Conservation (phyloP, 1,284 basidiomycete species). For the Coniophora puteana region DNA sequence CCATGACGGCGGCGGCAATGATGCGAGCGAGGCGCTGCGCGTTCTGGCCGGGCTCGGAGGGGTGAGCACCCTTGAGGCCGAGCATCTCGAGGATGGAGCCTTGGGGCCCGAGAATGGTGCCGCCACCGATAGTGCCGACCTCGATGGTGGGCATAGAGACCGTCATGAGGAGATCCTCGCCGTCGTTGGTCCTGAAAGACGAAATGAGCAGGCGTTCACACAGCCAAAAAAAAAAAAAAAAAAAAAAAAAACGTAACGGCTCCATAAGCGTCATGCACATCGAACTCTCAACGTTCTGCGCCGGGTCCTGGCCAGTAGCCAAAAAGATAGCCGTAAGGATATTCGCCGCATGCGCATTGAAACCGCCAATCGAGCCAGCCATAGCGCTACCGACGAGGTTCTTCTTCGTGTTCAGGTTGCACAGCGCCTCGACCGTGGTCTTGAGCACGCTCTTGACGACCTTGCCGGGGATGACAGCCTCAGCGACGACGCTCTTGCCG, state of each 20-base stretch:
- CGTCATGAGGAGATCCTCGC: conserved; percentile 88
- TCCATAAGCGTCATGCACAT: conserved; percentile 99
- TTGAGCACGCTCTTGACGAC: conserved; percentile 91
- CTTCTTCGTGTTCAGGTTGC: conserved; percentile 96
- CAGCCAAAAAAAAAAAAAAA: conserved; percentile 2
- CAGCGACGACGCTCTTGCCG: conserved; percentile 96
- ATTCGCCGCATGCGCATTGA: conserved; percentile 98
- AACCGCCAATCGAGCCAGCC: conserved; percentile 96
- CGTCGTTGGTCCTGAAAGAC: conserved; percentile 72
- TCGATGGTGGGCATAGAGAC: conserved; percentile 96
- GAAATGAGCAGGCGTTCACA: conserved; percentile 1
- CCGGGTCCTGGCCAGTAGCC: conserved; percentile 98
- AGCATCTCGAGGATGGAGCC: conserved; percentile 90
- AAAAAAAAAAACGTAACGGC: conserved; percentile 58
- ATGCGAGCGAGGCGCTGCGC: conserved; percentile 84
- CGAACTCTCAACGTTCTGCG: conserved; percentile 98
- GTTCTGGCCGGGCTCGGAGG: conserved; percentile 80
- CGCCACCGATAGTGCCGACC: conserved; percentile 95
- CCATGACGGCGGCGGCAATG: conserved; percentile 90
- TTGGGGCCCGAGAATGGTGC: conserved; percentile 89
- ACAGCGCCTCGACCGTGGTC: conserved; percentile 89
- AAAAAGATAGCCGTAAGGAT: conserved; percentile 96
- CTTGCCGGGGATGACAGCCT: conserved; percentile 89
- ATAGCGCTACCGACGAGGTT: conserved; percentile 97
- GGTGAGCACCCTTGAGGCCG: conserved; percentile 84